Evolutionary conservation across 352 stramenopile species (phyloP).

Genomic region (Globisporangium camurandrum): DNA sequence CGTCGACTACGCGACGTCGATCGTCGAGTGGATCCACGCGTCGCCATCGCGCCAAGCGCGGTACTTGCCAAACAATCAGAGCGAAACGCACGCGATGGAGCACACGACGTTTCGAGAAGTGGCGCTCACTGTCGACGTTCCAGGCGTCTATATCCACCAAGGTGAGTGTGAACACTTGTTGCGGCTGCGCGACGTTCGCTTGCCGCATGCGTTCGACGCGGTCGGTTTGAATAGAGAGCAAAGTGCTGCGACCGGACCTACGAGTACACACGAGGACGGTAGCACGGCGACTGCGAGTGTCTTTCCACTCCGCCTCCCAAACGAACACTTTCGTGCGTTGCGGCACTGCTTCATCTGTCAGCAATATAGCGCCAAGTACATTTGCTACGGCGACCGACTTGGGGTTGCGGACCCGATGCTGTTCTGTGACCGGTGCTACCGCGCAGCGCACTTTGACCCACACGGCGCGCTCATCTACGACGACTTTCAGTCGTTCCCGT

Average conservation of each 20-base stretch:
- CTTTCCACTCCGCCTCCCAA: slow-evolving; percentile 63
- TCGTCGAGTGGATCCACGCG: slow-evolving; percentile 45
- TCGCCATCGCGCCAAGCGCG: slow-evolving; percentile 21
- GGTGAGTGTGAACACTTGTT: slow-evolving; percentile 73
- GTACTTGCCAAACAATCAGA: slow-evolving; percentile 17
- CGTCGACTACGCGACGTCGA: slow-evolving; percentile 48
- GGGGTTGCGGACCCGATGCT: slow-evolving; percentile 67
- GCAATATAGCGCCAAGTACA: slow-evolving; percentile 69
- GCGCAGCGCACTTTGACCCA: slow-evolving; percentile 46
- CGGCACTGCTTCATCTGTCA: slow-evolving; percentile 68
- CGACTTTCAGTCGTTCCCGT: slow-evolving; percentile 70
- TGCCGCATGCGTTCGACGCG: slow-evolving; percentile 44
- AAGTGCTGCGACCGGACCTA: too few species aligned
- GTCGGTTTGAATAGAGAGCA: too few species aligned
- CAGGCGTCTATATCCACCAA: slow-evolving; percentile 66
- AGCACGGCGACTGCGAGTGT: slow-evolving; percentile 4
- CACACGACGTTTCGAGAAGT: slow-evolving; percentile 42
- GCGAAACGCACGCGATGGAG: slow-evolving; percentile 20
- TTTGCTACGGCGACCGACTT: slow-evolving; percentile 71
- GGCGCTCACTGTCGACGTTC: slow-evolving; percentile 41
- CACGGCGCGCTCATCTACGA: slow-evolving; percentile 48
- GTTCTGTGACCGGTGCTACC: slow-evolving; percentile 70
- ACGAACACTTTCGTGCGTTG: slow-evolving; percentile 31
- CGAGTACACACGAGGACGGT: not conserved
- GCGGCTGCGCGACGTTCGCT: slow-evolving; percentile 49